Conservation (phyloP, 805 yeast genomes). For the Suhomyces canberraensis region DNA sequence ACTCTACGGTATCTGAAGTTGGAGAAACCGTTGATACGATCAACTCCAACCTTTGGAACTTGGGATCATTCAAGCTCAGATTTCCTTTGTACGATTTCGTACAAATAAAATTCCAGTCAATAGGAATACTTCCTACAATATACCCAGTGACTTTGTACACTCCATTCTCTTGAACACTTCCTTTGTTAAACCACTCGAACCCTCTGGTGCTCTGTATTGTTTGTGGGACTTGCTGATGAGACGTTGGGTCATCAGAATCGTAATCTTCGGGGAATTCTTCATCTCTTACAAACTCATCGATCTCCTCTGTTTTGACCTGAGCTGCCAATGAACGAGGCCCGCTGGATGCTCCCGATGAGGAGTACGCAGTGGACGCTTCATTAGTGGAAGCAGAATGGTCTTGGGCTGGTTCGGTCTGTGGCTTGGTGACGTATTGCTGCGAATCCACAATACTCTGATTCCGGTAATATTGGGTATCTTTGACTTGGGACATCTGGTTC, state of each 20-base stretch:
- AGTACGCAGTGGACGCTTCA: not conserved
- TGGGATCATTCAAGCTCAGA: slow-evolving; percentile 21
- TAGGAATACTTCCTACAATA: slow-evolving; percentile 24
- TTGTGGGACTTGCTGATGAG: not conserved
- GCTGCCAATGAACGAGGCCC: not conserved
- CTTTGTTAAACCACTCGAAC: not conserved
- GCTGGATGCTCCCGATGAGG: not conserved
- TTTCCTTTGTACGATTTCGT: slow-evolving; percentile 22
- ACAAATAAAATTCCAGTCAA: slow-evolving; percentile 24
- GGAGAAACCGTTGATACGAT: slow-evolving; percentile 15
- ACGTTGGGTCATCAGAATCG: not conserved
- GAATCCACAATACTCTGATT: not conserved
- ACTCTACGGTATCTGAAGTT: not conserved
- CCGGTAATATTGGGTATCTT: slow-evolving; percentile 1
- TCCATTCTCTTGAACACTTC: not conserved
- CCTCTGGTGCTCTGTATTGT: too few relatives aligned
- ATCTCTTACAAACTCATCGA: not conserved
- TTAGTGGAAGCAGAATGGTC: not conserved
- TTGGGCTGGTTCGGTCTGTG: not conserved
- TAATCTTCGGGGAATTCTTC: slow-evolving; percentile 3
- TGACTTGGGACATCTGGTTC: not conserved
- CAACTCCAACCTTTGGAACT: slow-evolving; percentile 21
- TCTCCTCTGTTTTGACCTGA: not conserved
- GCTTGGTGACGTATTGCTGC: not conserved
- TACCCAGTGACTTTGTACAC: slow-evolving; percentile 11